These are phyloP conservation scores for Trichoderma lentiforme DNA, from an alignment of 2,329 filamentous ascomycete species.

Conservation along the genomic window DNA sequence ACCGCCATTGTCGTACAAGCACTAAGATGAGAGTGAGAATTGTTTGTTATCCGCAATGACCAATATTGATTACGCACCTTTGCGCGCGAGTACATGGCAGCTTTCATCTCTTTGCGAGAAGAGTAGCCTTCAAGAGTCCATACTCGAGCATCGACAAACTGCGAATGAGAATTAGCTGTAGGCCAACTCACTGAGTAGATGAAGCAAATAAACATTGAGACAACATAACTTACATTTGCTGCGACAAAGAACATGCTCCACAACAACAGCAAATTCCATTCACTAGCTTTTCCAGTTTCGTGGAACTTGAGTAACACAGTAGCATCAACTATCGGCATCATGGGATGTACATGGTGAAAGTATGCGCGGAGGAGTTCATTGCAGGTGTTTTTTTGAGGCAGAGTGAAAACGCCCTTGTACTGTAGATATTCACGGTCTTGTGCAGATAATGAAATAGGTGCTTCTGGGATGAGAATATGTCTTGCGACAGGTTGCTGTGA, in stretches of 20 bases:
- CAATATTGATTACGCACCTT: not conserved
- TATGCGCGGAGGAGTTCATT: not conserved
- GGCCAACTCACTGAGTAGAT: not conserved
- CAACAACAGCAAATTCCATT: not conserved
- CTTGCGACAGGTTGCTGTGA: not conserved
- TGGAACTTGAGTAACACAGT: not conserved
- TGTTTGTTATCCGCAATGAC: not conserved
- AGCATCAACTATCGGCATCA: conserved; percentile 8
- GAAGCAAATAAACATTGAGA: not conserved
- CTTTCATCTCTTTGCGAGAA: conserved; percentile 8
- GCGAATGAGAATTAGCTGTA: not conserved
- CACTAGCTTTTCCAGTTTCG: not conserved
- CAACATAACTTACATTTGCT: not conserved
- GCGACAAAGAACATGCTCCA: conserved; percentile 15
- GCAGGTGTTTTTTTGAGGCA: not conserved
- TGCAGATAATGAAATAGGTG: not conserved
- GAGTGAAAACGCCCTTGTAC: not conserved
- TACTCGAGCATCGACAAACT: not conserved
- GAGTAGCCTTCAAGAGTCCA: not conserved
- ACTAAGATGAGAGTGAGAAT: not conserved
- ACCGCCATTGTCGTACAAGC: not conserved
- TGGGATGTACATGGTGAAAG: conserved; percentile 9
- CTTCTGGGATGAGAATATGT: not conserved
- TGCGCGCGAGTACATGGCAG: conserved; percentile 3
- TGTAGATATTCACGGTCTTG: not conserved